Evolutionary conservation across 805 yeast genomes (phyloP).

Genomic region (Candida ovalis): DNA sequence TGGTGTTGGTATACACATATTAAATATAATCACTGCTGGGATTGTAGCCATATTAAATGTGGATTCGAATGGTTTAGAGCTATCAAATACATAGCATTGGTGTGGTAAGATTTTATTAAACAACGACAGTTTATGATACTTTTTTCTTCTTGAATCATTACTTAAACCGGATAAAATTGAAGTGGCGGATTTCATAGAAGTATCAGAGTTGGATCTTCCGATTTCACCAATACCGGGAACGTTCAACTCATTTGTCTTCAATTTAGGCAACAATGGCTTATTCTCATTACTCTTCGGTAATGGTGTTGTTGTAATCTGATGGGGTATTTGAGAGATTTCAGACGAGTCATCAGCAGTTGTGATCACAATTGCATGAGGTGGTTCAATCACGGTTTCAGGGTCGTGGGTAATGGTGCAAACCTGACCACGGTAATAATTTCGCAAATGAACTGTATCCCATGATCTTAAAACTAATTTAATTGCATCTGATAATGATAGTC

Average conservation of each 20-base stretch:
- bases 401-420: slow-evolving; percentile 1
- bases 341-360: neutral
- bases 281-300: neutral
- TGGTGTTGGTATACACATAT: slow-evolving; percentile 28
- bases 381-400: neutral
- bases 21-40: slow-evolving; percentile 25
- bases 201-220: slow-evolving; percentile 7
- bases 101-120: slow-evolving; percentile 15
- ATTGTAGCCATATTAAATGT: slow-evolving; percentile 19
- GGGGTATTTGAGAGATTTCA: neutral
- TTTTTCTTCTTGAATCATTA: neutral
- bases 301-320: neutral
- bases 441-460: slow-evolving; percentile 16
- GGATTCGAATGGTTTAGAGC: slow-evolving; percentile 20
- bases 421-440: slow-evolving; percentile 4
- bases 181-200: slow-evolving; percentile 10
- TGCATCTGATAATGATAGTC: slow-evolving; percentile 31
- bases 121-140: slow-evolving; percentile 3
- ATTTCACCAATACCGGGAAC: slow-evolving; percentile 1
- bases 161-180: slow-evolving; percentile 5
- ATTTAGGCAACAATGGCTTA: neutral
- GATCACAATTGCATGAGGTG: slow-evolving; percentile 11
- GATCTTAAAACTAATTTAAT: slow-evolving; percentile 24
- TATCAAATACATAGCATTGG: slow-evolving; percentile 5
- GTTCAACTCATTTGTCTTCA: neutral